Conservation (phyloP, 129 eudicot species). For the sunflower (Helianthus annuus) region HanXRQr2.0-SUNRISE NC_035449.2:34889209-34889708, state of each 20-base stretch:
- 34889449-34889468: constrained; percentile 41
- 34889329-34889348: constrained; percentile 11
- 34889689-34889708: constrained; percentile 66
- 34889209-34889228: too few species aligned
- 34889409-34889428: constrained; percentile 34
- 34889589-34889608: constrained; percentile 56
- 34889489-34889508: constrained; percentile 40
- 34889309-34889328: neutral
- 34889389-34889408: constrained; percentile 27
- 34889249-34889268: too few species aligned
- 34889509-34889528: constrained; percentile 48
- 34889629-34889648: constrained; percentile 67
- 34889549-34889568: constrained; percentile 54
- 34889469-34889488: constrained; percentile 19
- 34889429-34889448: constrained; percentile 20
- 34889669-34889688: constrained; percentile 83
- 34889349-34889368: neutral
- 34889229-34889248: too few species aligned
- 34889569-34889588: constrained; percentile 46
- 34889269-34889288: constrained; percentile 15
- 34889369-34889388: constrained; percentile 22
- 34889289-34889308: neutral
- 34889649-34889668: constrained; percentile 80
- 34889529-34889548: constrained; percentile 41
- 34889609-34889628: constrained; percentile 58